A percentile compares a stretch with the other conserved stretches of the same genome.
These are phyloP conservation scores for Leptomonas seymouri DNA, from an alignment of 208 protist genomes.

Conservation along the genomic window DNA sequence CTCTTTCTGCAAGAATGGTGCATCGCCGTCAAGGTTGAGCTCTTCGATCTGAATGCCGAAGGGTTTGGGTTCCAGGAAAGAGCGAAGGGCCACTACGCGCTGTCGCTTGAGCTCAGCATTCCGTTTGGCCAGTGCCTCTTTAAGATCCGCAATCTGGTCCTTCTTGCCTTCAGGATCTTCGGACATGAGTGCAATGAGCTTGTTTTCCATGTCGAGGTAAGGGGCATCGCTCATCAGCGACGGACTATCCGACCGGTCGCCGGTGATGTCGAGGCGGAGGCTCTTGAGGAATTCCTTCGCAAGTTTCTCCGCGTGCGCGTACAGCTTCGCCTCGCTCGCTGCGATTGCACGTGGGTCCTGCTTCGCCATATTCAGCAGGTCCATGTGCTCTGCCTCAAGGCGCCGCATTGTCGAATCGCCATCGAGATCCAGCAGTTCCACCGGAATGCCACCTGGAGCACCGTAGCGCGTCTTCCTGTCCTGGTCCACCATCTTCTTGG, in stretches of 20 bases:
- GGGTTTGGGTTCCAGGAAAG: constrained; percentile 47
- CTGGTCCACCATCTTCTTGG: constrained; percentile 21
- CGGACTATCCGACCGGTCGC: constrained; percentile 18
- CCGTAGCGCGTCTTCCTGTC: constrained; percentile 47
- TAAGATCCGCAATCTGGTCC: constrained; percentile 42
- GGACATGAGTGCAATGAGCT: constrained; percentile 40
- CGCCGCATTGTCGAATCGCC: constrained; percentile 43
- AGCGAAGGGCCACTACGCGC: constrained; percentile 24
- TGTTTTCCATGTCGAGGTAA: constrained; percentile 57
- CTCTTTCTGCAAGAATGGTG: constrained; percentile 42
- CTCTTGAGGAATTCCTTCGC: constrained; percentile 37
- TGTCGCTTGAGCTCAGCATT: constrained; percentile 39
- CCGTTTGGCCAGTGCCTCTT: constrained; percentile 48
- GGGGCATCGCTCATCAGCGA: constrained; percentile 41
- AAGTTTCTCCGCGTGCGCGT: constrained; percentile 37
- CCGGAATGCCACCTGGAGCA: constrained; percentile 53
- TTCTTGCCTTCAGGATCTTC: constrained; percentile 40
- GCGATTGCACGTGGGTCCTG: constrained; percentile 31
- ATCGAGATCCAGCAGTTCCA: constrained; percentile 52
- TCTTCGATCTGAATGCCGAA: constrained; percentile 44
- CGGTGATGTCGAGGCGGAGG: constrained; percentile 44
- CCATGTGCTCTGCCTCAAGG: constrained; percentile 47
- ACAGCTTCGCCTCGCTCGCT: constrained; percentile 42
- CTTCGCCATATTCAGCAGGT: constrained; percentile 36
- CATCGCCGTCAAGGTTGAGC: constrained; percentile 41